Percentiles rank a stretch among this genome's conserved stretches.
These are phyloP conservation scores for Moniliophthora roreri DNA, from an alignment of 1,284 basidiomycete species.

Conservation along the genomic window DNA sequence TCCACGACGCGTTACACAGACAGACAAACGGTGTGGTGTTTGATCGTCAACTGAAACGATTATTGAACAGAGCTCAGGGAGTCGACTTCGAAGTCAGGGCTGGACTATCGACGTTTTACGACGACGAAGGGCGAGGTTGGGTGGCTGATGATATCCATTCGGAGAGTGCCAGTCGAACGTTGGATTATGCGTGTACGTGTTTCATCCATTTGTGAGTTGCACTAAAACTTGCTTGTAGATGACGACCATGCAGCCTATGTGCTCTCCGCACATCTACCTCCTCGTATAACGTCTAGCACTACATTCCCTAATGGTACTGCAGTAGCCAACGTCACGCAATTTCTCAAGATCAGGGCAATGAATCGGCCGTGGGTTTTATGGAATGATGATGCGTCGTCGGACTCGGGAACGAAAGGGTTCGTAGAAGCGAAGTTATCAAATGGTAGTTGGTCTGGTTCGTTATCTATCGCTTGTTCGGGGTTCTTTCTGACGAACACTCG, in stretches of 20 bases:
- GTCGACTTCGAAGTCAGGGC: conserved; percentile 84
- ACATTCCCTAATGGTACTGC: conserved; percentile 32
- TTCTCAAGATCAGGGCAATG: conserved; percentile 57
- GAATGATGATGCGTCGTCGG: conserved; percentile 51
- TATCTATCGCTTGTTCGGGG: too few relatives aligned
- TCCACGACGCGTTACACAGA: conserved; percentile 60
- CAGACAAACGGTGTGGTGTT: conserved; percentile 60
- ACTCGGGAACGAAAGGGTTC: conserved; percentile 45
- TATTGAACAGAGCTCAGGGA: conserved; percentile 47
- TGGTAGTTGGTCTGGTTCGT: conserved; percentile 68
- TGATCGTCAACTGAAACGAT: conserved; percentile 4
- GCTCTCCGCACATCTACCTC: conserved; percentile 40
- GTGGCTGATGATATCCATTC: conserved; percentile 81
- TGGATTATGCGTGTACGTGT: conserved; percentile 73
- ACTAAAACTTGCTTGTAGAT: conserved; percentile 41
- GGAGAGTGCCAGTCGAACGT: conserved; percentile 74
- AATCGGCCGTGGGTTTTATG: conserved; percentile 64
- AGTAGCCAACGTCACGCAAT: conserved; percentile 46
- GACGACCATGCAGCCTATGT: conserved; percentile 76
- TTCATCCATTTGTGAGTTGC: conserved; percentile 8
- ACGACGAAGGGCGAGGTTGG: conserved; percentile 57
- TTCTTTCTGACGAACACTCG: too few relatives aligned
- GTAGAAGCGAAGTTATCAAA: conserved; percentile 77
- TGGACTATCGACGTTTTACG: conserved; percentile 70
- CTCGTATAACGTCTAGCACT: background rate